These are phyloP conservation scores for Pinus albicaulis DNA, from an alignment of 75 land plant species.

Conservation along the genomic window DNA sequence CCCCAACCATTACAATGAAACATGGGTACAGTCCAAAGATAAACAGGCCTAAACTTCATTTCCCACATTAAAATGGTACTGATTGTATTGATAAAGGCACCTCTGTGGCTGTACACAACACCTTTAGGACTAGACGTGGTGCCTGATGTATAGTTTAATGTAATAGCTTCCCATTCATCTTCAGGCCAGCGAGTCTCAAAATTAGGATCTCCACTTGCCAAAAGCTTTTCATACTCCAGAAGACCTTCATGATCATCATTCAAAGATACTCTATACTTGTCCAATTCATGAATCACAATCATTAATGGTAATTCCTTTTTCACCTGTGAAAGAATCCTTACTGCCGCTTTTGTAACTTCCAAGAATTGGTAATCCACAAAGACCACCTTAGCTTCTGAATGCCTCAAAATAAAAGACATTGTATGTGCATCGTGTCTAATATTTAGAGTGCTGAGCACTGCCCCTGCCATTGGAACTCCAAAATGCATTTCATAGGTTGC, in stretches of 20 bases:
- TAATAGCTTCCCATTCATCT: conserved; percentile 62
- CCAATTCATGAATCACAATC: conserved; percentile 42
- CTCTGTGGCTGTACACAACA: conserved; percentile 76
- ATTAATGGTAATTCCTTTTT: conserved; percentile 34
- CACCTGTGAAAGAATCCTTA: conserved; percentile 35
- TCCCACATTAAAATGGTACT: conserved; percentile 41
- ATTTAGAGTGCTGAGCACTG: conserved; percentile 75
- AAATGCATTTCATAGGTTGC: conserved; percentile 92
- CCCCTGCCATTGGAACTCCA: conserved; percentile 94
- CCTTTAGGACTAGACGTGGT: conserved; percentile 90
- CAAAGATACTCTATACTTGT: not conserved
- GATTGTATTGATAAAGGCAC: conserved; percentile 68
- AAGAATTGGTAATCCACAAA: conserved; percentile 70
- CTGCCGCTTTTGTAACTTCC: conserved; percentile 41
- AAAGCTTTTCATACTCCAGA: conserved; percentile 70
- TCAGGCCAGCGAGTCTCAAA: conserved; percentile 52
- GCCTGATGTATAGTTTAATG: conserved; percentile 86
- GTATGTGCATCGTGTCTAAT: conserved; percentile 68
- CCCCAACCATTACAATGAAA: conserved; percentile 96
- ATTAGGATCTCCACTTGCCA: conserved; percentile 37
- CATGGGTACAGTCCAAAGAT: conserved; percentile 85
- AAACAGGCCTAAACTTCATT: conserved; percentile 51
- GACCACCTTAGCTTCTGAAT: conserved; percentile 72
- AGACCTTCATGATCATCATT: conserved; percentile 7
- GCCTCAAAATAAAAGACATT: conserved; percentile 51